Conservation (phyloP, 768 basidiomycete species). For the Russula foetens region DNA sequence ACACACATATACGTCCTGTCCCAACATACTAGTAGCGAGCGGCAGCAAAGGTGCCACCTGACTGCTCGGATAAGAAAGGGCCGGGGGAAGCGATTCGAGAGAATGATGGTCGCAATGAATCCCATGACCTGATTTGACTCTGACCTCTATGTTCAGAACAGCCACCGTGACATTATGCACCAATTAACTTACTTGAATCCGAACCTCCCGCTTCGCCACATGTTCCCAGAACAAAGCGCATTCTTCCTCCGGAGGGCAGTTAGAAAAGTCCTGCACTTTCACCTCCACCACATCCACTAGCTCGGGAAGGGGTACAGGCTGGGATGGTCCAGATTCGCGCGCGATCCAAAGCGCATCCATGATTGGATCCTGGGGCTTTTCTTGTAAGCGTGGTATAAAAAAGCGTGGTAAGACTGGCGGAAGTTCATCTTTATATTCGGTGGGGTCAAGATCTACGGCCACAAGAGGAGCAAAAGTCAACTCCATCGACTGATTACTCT, state of each 20-base stretch:
- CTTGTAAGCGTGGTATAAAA: conserved; percentile 54
- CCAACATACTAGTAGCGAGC: conserved; percentile 51
- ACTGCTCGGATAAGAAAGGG: conserved; percentile 66
- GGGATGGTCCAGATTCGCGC: neutral
- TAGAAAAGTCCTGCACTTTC: neutral
- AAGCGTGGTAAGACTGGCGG: conserved; percentile 31
- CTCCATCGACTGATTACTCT: neutral
- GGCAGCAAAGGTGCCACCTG: conserved; percentile 40
- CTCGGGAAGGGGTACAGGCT: neutral
- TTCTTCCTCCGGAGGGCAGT: neutral
- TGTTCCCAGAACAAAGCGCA: conserved; percentile 3
- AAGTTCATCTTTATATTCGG: conserved; percentile 7
- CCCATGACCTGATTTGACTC: conserved; percentile 58
- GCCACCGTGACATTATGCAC: neutral
- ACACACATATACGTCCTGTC: neutral
- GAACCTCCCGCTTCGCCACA: neutral
- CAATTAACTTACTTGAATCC: conserved; percentile 3
- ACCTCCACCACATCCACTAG: conserved; percentile 10
- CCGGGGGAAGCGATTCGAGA: conserved; percentile 30
- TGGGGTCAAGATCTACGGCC: neutral
- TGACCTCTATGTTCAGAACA: conserved; percentile 18
- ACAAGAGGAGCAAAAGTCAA: neutral
- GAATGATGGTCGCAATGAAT: conserved; percentile 37
- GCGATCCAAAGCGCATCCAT: conserved; percentile 43
- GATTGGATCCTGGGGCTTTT: conserved; percentile 75